Evolutionary conservation across 768 basidiomycete species (phyloP).

Genomic region (Scleroderma bovista): DNA sequence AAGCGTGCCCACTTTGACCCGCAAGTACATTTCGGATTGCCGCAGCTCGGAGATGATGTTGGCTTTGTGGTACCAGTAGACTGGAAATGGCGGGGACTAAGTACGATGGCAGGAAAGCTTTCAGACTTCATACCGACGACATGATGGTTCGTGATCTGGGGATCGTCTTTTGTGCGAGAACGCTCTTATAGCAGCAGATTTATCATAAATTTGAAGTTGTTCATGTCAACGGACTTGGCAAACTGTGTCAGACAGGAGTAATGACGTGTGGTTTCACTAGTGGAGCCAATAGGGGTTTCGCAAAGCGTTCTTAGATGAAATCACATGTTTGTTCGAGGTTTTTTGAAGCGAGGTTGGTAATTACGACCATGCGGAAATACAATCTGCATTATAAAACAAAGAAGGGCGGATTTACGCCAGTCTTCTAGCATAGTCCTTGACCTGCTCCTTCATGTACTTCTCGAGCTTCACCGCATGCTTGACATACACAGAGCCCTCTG

Average conservation of each 20-base stretch:
- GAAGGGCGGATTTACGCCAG: slow-evolving; percentile 1
- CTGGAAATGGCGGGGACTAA: neutral
- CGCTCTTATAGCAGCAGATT: too few species aligned
- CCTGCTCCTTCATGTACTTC: slow-evolving; percentile 59
- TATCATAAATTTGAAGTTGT: too few species aligned
- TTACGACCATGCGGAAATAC: too few species aligned
- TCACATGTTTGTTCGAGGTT: too few species aligned
- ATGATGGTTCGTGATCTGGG: neutral
- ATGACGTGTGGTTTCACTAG: too few species aligned
- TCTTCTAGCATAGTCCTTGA: slow-evolving; percentile 27
- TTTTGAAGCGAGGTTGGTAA: too few species aligned
- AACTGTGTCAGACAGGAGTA: too few species aligned
- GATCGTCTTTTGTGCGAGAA: neutral
- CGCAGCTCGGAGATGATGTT: neutral
- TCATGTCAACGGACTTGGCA: too few species aligned
- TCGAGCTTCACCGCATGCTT: slow-evolving; percentile 85
- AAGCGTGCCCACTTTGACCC: neutral
- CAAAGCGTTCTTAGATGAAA: too few species aligned
- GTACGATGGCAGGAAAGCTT: neutral
- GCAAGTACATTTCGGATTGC: neutral
- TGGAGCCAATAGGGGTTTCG: too few species aligned
- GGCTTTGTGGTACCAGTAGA: neutral
- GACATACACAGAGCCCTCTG: slow-evolving; percentile 70
- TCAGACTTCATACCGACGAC: neutral
- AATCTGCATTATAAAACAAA: too few species aligned